These are phyloP conservation scores for Pezicula radicicola DNA, from an alignment of 2,329 filamentous ascomycete species.

Conservation along the genomic window DNA sequence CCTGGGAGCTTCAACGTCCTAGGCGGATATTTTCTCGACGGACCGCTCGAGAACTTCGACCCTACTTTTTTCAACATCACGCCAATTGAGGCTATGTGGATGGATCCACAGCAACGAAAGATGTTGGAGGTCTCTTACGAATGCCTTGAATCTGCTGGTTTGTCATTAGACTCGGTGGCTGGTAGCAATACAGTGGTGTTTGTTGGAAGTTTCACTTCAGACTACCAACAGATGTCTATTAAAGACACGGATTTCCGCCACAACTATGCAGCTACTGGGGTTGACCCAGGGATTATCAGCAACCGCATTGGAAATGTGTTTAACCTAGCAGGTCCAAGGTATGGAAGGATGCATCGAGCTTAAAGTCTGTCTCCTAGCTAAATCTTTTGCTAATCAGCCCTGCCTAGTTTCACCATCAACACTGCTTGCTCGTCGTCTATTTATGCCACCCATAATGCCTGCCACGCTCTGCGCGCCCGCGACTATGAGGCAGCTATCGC, in stretches of 20 bases:
- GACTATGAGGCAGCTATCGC: too few species aligned
- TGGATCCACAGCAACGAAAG: slow-evolving; percentile 11
- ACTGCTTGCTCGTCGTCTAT: too few species aligned
- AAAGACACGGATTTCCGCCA: slow-evolving; percentile 15
- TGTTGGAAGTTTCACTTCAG: slow-evolving; percentile 7
- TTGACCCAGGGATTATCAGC: slow-evolving; percentile 4
- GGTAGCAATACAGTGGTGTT: too few species aligned
- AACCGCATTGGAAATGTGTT: slow-evolving; percentile 31
- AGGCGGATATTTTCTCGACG: slow-evolving; percentile 17
- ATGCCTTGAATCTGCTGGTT: slow-evolving; percentile 21
- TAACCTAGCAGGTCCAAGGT: slow-evolving; percentile 24
- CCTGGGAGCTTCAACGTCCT: slow-evolving; percentile 6
- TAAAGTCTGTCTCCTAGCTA: too few species aligned
- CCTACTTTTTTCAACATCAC: slow-evolving; percentile 19
- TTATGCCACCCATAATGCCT: too few species aligned
- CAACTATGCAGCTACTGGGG: slow-evolving; percentile 24
- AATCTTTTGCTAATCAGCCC: too few species aligned
- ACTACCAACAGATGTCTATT: slow-evolving; percentile 10
- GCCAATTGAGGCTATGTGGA: too few species aligned
- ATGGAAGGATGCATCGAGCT: too few species aligned
- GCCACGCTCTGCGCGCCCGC: too few species aligned
- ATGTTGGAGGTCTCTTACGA: slow-evolving; percentile 25
- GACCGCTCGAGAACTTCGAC: slow-evolving; percentile 23
- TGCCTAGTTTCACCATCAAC: background rate
- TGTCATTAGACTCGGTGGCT: slow-evolving; percentile 9